Evolutionary conservation across 1,284 basidiomycete species (phyloP).

Genomic region (Calocybe gambosa): DNA sequence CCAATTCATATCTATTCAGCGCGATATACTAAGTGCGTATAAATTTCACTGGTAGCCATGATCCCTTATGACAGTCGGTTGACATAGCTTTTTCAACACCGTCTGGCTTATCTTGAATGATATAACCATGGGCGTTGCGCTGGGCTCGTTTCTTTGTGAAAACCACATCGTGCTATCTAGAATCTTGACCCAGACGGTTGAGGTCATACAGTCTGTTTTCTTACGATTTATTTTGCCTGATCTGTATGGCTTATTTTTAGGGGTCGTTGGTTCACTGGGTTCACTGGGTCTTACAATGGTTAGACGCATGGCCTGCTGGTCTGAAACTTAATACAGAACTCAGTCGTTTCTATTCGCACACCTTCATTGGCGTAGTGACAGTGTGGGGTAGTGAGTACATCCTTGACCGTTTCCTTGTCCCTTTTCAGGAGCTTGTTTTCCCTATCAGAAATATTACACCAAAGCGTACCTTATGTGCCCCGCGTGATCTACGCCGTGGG

Average conservation of each 20-base stretch:
- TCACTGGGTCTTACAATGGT: constrained; percentile 66
- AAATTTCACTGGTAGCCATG: not conserved
- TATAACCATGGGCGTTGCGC: constrained; percentile 71
- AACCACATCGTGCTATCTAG: constrained; percentile 43
- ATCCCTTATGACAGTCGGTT: constrained; percentile 1
- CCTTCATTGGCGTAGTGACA: constrained; percentile 57
- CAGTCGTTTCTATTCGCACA: constrained; percentile 73
- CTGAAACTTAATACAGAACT: constrained; percentile 95
- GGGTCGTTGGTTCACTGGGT: constrained; percentile 38
- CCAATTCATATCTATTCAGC: constrained; percentile 32
- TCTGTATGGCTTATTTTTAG: constrained; percentile 3
- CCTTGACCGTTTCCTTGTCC: constrained; percentile 2
- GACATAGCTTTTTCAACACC: constrained; percentile 80
- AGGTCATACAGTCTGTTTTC: constrained; percentile 28
- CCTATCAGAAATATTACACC: constrained; percentile 30
- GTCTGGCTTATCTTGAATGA: constrained; percentile 92
- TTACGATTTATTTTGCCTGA: not conserved
- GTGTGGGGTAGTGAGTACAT: constrained; percentile 61
- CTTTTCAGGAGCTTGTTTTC: not conserved
- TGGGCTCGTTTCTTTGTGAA: constrained; percentile 64
- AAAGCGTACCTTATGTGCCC: constrained; percentile 38
- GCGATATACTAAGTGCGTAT: constrained; percentile 55
- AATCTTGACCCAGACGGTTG: constrained; percentile 31
- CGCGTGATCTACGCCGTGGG: constrained; percentile 45
- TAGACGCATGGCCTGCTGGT: constrained; percentile 94